Percentiles rank a stretch among this genome's conserved stretches.
These are phyloP conservation scores for Phytophthora megakarya DNA, from an alignment of 352 stramenopile genomes.

Conservation along the genomic window DNA sequence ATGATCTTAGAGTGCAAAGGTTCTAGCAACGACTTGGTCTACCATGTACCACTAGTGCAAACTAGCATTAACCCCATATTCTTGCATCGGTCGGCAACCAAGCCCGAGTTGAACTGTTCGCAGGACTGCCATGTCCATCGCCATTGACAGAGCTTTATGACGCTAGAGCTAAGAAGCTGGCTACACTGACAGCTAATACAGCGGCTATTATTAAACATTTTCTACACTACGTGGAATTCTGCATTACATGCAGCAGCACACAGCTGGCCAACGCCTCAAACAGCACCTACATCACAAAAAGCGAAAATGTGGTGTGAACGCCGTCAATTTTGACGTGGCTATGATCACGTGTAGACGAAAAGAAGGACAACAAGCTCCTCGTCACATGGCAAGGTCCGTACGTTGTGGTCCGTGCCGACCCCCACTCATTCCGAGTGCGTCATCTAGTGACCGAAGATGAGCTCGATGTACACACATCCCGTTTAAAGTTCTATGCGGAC, in stretches of 20 bases:
- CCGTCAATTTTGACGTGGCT: slow-evolving; percentile 17
- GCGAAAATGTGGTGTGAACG: slow-evolving; percentile 1
- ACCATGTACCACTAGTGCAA: slow-evolving; percentile 35
- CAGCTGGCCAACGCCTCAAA: slow-evolving; percentile 1
- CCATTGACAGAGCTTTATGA: slow-evolving; percentile 14
- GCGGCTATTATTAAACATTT: neutral
- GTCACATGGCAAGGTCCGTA: slow-evolving; percentile 22
- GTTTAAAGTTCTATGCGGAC: slow-evolving; percentile 20
- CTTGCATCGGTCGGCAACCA: slow-evolving; percentile 23
- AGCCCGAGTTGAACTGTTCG: slow-evolving; percentile 31
- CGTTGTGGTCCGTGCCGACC: neutral
- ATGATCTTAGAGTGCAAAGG: slow-evolving; percentile 27
- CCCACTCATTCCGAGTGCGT: slow-evolving; percentile 14
- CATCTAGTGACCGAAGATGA: slow-evolving; percentile 16
- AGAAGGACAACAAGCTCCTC: slow-evolving; percentile 11
- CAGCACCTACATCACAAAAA: slow-evolving; percentile 13
- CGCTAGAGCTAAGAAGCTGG: neutral
- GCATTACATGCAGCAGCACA: slow-evolving; percentile 1
- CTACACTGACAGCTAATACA: neutral
- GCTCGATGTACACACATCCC: slow-evolving; percentile 10
- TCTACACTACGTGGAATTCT: neutral
- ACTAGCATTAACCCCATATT: slow-evolving; percentile 36
- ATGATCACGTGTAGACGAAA: slow-evolving; percentile 11
- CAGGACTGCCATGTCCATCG: slow-evolving; percentile 2
- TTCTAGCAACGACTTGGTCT: slow-evolving; percentile 17